Conservation (phyloP, 2,329 filamentous ascomycete species). For the Curvularia hawaiiensis region DNA sequence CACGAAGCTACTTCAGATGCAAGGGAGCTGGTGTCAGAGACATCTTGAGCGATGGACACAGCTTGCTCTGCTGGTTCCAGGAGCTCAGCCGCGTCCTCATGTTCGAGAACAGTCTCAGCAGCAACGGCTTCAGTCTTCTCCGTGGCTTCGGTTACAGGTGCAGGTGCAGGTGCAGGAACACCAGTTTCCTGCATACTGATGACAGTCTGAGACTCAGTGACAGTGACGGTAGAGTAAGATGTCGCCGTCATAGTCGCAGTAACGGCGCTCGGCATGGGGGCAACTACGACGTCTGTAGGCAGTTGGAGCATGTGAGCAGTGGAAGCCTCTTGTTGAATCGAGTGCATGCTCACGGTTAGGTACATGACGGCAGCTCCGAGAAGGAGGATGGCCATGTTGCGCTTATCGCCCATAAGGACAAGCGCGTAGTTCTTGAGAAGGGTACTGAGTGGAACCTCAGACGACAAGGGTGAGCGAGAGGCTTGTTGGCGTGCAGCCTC, state of each 20-base stretch:
- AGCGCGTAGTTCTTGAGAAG: constrained; percentile 60
- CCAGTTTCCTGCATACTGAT: constrained; percentile 8
- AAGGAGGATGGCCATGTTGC: constrained; percentile 58
- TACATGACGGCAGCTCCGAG: constrained; percentile 53
- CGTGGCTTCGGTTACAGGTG: not conserved
- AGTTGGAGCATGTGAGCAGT: constrained; percentile 11
- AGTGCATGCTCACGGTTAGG: constrained; percentile 40
- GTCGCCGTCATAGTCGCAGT: constrained; percentile 33
- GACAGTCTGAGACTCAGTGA: constrained; percentile 28
- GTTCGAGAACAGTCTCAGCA: not conserved
- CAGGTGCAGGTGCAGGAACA: not conserved
- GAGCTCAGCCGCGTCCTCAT: constrained; percentile 2
- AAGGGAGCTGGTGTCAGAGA: not conserved
- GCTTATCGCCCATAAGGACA: constrained; percentile 57
- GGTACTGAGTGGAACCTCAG: constrained; percentile 57
- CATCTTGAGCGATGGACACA: not conserved
- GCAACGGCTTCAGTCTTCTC: not conserved
- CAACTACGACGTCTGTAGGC: constrained; percentile 9
- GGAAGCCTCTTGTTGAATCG: constrained; percentile 13
- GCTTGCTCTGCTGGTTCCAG: not conserved
- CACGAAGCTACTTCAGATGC: constrained; percentile 1
- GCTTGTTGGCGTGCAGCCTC: constrained; percentile 10
- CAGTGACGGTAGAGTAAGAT: constrained; percentile 33
- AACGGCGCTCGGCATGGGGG: constrained; percentile 23
- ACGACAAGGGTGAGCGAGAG: constrained; percentile 19